These are phyloP conservation scores for Breviolum minutum DNA, from an alignment of 73 alveolate species.

Conservation along the genomic window DNA sequence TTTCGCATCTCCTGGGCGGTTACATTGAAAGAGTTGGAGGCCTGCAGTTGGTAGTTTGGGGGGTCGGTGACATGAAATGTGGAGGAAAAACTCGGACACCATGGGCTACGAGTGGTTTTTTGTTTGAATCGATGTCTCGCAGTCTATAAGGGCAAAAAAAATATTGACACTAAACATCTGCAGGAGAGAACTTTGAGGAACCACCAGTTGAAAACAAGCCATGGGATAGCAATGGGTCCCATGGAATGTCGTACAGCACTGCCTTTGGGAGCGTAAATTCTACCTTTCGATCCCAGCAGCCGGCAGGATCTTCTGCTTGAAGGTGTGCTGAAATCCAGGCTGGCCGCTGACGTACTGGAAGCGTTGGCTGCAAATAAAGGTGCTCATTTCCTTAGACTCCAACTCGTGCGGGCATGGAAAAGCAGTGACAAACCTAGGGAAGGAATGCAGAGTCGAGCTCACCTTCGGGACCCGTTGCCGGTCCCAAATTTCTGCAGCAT, in stretches of 20 bases:
- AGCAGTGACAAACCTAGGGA: too few relatives aligned
- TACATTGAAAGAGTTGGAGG: too few relatives aligned
- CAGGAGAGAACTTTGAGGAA: too few relatives aligned
- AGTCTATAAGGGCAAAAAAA: too few relatives aligned
- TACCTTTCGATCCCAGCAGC: neutral
- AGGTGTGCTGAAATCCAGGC: constrained; percentile 2
- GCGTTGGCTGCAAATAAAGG: constrained; percentile 70
- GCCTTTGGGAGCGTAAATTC: neutral
- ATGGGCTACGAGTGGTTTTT: neutral
- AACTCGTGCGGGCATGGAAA: neutral
- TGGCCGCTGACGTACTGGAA: neutral
- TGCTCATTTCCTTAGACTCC: constrained; percentile 38
- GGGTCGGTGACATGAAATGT: neutral
- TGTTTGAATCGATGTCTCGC: too few relatives aligned
- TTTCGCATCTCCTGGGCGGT: constrained; percentile 12
- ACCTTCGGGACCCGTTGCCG: too few relatives aligned
- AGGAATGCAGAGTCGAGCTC: too few relatives aligned
- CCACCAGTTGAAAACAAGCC: too few relatives aligned
- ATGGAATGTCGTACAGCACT: neutral
- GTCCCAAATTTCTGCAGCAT: too few relatives aligned
- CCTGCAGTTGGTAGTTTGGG: too few relatives aligned
- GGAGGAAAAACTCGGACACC: neutral
- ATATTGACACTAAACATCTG: too few relatives aligned
- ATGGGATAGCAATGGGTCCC: too few relatives aligned
- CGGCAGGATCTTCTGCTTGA: constrained; percentile 8